These are phyloP conservation scores for Aspergillus quadrilineatus DNA, from an alignment of 2,329 filamentous ascomycete genomes.

Conservation along the genomic window DNA sequence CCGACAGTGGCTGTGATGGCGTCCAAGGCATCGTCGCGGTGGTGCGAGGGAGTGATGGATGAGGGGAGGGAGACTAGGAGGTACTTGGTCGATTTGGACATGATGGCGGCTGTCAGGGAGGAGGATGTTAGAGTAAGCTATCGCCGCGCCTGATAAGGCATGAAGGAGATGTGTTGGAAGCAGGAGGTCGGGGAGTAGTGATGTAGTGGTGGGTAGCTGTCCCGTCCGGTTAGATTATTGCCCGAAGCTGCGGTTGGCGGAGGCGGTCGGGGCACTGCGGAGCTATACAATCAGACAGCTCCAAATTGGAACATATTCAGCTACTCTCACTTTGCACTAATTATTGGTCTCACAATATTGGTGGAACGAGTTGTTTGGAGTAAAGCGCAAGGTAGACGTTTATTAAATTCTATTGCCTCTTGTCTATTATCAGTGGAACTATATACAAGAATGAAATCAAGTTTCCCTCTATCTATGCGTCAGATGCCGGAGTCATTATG, in stretches of 20 bases:
- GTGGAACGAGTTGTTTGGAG: too few relatives aligned
- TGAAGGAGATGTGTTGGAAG: constrained; percentile 10
- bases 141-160: constrained; percentile 26
- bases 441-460: not conserved
- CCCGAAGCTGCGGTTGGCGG: constrained; percentile 15
- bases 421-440: not conserved
- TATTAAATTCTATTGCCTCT: not conserved
- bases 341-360: too few relatives aligned
- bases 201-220: constrained; percentile 15
- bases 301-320: too few relatives aligned
- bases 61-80: constrained; percentile 86
- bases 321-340: too few relatives aligned
- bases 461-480: constrained; percentile 11
- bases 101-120: constrained; percentile 21
- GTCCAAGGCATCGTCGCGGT: constrained; percentile 77
- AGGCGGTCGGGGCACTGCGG: constrained; percentile 10
- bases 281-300: not conserved
- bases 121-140: constrained; percentile 11
- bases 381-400: not conserved
- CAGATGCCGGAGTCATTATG: not conserved
- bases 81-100: constrained; percentile 62
- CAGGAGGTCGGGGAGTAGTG: constrained; percentile 5
- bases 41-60: constrained; percentile 76
- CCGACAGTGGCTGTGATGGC: constrained; percentile 71
- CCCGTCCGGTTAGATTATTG: not conserved